A percentile compares a stretch with the other conserved stretches of the same genome.
Conservation (phyloP, 345 rosid genomes). For the Salix viminalis region DNA sequence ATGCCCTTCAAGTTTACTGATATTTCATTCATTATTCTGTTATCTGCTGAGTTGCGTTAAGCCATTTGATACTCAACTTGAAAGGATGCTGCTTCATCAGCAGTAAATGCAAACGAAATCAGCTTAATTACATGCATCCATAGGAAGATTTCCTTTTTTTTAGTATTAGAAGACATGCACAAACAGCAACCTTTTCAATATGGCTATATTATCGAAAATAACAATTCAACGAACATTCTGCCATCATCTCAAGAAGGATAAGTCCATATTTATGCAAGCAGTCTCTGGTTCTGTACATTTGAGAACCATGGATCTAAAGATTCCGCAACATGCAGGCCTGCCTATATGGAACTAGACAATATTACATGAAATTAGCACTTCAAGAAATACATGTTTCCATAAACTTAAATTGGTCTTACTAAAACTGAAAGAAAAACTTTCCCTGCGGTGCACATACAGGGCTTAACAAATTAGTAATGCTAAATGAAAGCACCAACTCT, state of each 20-base stretch:
- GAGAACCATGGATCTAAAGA: not conserved
- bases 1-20: not conserved
- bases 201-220: not conserved
- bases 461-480: not conserved
- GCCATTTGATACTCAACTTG: too few species aligned
- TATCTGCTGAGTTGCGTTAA: too few species aligned
- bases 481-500: too few species aligned
- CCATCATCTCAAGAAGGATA: not conserved
- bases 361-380: not conserved
- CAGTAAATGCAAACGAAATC: not conserved
- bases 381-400: not conserved
- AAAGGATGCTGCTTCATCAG: not conserved
- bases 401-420: not conserved
- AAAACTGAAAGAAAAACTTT: not conserved
- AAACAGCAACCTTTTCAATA: not conserved
- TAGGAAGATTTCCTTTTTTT: not conserved
- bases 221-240: not conserved
- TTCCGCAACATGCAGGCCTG: not conserved
- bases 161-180: not conserved
- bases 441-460: not conserved
- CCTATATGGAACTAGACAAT: not conserved
- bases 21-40: not conserved
- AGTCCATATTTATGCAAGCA: not conserved
- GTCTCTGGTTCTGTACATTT: not conserved
- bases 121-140: not conserved